Percentiles rank a stretch among this genome's conserved stretches.
Conservation (phyloP, 2,329 filamentous ascomycete genomes). For the Fusarium sambucinum region DNA sequence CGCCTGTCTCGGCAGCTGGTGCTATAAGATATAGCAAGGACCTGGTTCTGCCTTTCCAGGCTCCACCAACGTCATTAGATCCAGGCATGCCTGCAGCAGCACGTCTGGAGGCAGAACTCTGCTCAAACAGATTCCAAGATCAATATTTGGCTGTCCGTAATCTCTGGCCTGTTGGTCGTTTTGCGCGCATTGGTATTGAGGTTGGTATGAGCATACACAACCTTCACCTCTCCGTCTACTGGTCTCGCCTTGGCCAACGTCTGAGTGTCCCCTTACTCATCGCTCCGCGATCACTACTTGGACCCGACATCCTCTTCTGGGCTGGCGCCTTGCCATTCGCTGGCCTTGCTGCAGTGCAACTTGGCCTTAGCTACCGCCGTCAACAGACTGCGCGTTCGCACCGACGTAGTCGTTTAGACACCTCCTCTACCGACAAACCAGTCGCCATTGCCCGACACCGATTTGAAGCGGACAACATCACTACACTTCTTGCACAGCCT, state of each 20-base stretch:
- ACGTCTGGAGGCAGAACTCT: constrained; percentile 59
- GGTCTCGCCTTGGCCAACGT: constrained; percentile 60
- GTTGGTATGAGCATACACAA: constrained; percentile 57
- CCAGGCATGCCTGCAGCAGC: constrained; percentile 40
- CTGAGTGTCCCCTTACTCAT: constrained; percentile 60
- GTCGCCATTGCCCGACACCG: constrained; percentile 52
- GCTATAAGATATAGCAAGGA: constrained; percentile 53
- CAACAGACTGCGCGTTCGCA: constrained; percentile 16
- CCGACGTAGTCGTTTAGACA: constrained; percentile 17
- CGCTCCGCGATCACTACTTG: constrained; percentile 48
- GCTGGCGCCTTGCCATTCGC: constrained; percentile 56
- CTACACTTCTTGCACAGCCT: constrained; percentile 56
- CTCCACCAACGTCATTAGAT: constrained; percentile 26
- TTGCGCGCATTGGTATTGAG: constrained; percentile 60
- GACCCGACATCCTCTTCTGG: constrained; percentile 54
- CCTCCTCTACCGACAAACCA: constrained; percentile 31
- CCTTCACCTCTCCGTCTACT: constrained; percentile 61
- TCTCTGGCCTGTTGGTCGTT: constrained; percentile 56
- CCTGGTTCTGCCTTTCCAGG: constrained; percentile 48
- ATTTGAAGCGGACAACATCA: constrained; percentile 60
- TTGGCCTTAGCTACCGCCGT: constrained; percentile 42
- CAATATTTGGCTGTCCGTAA: constrained; percentile 59
- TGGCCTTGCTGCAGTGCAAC: constrained; percentile 55
- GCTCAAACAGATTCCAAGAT: constrained; percentile 52
- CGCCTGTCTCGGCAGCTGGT: constrained; percentile 48